Percentiles rank a stretch among this genome's conserved stretches.
phyloP scores from a whole-genome alignment of 495 filamentous ascomycete species.

The Podospora fimiseda region DNA sequence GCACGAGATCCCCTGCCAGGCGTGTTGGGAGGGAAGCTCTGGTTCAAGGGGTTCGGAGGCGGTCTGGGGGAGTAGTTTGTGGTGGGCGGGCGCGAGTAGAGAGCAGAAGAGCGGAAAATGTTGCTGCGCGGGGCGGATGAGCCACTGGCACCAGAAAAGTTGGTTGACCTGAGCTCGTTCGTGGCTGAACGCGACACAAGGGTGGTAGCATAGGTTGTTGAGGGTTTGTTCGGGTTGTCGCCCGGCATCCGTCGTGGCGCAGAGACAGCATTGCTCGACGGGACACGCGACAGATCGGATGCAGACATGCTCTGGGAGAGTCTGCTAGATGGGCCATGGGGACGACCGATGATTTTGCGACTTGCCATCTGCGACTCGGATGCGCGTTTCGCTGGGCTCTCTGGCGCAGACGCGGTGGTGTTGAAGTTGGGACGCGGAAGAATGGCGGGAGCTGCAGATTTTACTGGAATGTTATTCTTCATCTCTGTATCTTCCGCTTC shows the following conservation, averaged over 20 bases:
- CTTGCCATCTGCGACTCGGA: constrained; percentile 27
- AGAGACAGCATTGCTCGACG: constrained; percentile 5
- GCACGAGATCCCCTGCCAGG: constrained; percentile 26
- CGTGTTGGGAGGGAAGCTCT: constrained; percentile 31
- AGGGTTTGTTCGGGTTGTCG: constrained; percentile 29
- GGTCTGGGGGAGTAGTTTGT: constrained; percentile 35
- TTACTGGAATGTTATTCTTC: constrained; percentile 3
- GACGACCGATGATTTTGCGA: constrained; percentile 27
- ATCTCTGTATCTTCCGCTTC: constrained; percentile 12
- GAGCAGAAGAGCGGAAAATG: constrained; percentile 37
- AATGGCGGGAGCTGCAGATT: constrained; percentile 7
- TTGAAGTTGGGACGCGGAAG: constrained; percentile 16
- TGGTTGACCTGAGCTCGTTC: constrained; percentile 14
- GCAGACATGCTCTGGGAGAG: constrained; percentile 25
- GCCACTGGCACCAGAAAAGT: constrained; percentile 17
- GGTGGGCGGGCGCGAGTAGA: constrained; percentile 22
- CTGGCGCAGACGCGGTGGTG: constrained; percentile 22
- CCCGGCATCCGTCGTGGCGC: constrained; percentile 25
- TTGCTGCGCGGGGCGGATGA: constrained; percentile 25
- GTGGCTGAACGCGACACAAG: constrained; percentile 18
- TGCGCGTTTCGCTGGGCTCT: constrained; percentile 35
- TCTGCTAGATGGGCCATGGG: constrained; percentile 32
- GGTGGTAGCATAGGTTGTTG: constrained; percentile 10
- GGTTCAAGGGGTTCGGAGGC: constrained; percentile 22
- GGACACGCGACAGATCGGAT: constrained; percentile 22